A percentile compares a stretch with the other conserved stretches of the same genome.
phyloP scores from a whole-genome alignment of 805 yeast species.

The Kazachstania kunashirensis region DNA sequence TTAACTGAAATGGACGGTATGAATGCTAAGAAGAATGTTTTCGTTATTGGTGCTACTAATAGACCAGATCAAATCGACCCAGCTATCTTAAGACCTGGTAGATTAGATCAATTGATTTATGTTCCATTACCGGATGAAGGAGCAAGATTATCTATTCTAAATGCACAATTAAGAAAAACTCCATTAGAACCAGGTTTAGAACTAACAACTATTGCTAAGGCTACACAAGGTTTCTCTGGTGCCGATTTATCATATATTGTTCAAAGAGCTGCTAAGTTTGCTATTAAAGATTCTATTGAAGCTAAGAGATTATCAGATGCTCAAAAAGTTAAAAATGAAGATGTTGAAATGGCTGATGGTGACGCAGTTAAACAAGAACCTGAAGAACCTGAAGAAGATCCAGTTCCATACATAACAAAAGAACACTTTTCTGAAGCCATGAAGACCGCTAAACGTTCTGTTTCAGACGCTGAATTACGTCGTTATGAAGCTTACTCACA shows the following conservation, averaged over 20 bases:
- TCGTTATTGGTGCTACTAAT: slow-evolving; percentile 98
- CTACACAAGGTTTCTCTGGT: slow-evolving; percentile 98
- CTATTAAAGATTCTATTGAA: slow-evolving; percentile 95
- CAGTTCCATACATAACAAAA: slow-evolving; percentile 90
- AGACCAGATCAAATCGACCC: slow-evolving; percentile 99
- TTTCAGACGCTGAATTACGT: slow-evolving; percentile 92
- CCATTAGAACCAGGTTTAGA: slow-evolving; percentile 97
- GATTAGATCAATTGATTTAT: slow-evolving; percentile 95
- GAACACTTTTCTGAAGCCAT: slow-evolving; percentile 97
- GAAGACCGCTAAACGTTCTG: slow-evolving; percentile 98
- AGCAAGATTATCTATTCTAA: slow-evolving; percentile 86
- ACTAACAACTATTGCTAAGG: slow-evolving; percentile 77
- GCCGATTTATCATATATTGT: slow-evolving; percentile 96
- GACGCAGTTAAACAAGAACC: slow-evolving; percentile 18
- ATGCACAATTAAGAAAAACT: slow-evolving; percentile 95
- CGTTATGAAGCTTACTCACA: slow-evolving; percentile 98
- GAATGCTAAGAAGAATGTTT: slow-evolving; percentile 98
- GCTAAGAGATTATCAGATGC: slow-evolving; percentile 48
- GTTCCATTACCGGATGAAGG: slow-evolving; percentile 96
- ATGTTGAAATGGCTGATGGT: slow-evolving; percentile 32
- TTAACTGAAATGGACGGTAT: slow-evolving; percentile 99
- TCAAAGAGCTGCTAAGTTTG: slow-evolving; percentile 97
- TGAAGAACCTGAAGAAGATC: slow-evolving; percentile 66
- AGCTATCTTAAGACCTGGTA: slow-evolving; percentile 96
- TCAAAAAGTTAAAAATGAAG: slow-evolving; percentile 38